Base-by-base conservation (phyloP, 2,329 filamentous ascomycete genomes). In the Drechslerella coelobrocha region DNA sequence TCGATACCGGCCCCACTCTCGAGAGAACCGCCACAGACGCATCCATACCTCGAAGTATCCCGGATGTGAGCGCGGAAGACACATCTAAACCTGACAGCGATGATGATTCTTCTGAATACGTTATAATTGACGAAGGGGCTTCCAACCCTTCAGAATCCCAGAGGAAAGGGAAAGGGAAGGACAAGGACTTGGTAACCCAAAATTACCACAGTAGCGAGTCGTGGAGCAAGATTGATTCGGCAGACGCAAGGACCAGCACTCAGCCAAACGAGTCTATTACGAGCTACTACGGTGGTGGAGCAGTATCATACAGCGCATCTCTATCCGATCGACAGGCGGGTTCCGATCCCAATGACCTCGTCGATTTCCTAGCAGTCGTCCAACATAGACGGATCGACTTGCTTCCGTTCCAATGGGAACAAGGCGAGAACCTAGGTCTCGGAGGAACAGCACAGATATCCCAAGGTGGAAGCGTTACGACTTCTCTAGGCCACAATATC, bases 371-470 rank as follows among this genome's bases (percentile, higher is more conserved):
- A 1, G 54, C 54, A 9, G 41, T 59, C 12, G 41, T 59, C 26
- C 34, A 59, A 34, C 54, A 59, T n/a, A 19, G 54, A 7, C 37
- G 37, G 14, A 45, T 59, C 2, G 54, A 59, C 6, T 9, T 59
- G 2, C 23, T 59, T 2, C 54, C 54, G 10, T 50, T 59, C 17
- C 39, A 59, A 24, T 59, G 54, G 54, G 41, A 59, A 2, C 8
- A 26, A 23, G 24, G 39, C 19, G 23, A 31, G 23, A 45, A n/a
- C 23, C 24, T 55, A 41, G 52, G 52, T 8, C n/a, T 12, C 7
- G 53, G 53, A 10, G 53, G 53, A 4, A 56, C 37, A n/a, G 53
- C 53, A 19, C 45, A 56, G 9, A 56, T 56, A 56, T 56, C n/a
- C n/a, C 37, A 21, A 7, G 53, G 53, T 14, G 53, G 31, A 19